Evolutionary conservation across 2,329 filamentous ascomycete genomes (phyloP), one percentile per base, ranked within the genome.

Genomic region (Xenoacremonium recifei): DNA sequence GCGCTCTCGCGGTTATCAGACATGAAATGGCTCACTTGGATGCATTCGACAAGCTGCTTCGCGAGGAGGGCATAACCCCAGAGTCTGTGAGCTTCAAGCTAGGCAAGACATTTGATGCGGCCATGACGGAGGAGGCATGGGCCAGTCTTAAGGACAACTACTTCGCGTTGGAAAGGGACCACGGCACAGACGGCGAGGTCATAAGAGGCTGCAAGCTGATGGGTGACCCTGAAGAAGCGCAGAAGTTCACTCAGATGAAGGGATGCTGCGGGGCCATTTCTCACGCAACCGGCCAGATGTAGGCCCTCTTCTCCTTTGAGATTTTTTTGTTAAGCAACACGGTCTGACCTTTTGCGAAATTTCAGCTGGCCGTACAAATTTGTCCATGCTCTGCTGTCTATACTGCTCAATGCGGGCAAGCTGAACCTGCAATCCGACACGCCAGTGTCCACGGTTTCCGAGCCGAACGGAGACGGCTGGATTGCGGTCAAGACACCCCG

Each of bases 91-190:
- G 43, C 25, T 39, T 45, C 39, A 45, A 45, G 35, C 32, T 39
- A 27, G 43, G 43, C 5, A 39, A 45, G n/a, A 45, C 39, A 4
- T 45, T 45, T 21, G 43, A 45, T 21, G 43, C 43, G 3, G 43
- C 43, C 19, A 45, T 45, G 43, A 35, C 43, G 11, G 43, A 45
- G 5, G 43, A 45, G 25, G 43, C 43, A 5, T 45, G 43, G 43
- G 15, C 13, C 15, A 19, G 43, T 19, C 32, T 45, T 16, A 42
- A 23, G 23, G 35, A 35, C 6, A 20, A 29, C 3, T 45, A 45
- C 15, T 38, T 42, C 15, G n/a, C 17, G 29, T 42, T 45, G 43
- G 42, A 42, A 29, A 42, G 32, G 10, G 43, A 45, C 20, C 43
- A 45, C 20, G 43, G 43, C 19, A 39, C 42, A 11, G 43, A 45